Evolutionary conservation across 331 rosid genomes (phyloP).

Genomic region (Rosa hybrid): DNA sequence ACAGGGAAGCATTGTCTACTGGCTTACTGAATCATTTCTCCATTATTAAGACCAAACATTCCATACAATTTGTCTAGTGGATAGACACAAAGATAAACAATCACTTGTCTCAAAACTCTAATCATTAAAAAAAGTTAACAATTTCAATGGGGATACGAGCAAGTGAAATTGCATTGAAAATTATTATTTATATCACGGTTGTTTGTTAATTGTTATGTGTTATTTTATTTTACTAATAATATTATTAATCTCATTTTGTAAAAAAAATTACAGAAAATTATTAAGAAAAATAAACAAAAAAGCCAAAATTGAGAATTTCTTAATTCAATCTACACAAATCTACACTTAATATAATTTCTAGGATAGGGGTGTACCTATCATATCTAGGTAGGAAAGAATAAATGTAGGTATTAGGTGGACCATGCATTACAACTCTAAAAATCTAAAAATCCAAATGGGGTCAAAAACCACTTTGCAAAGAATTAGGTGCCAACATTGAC

Average conservation of each 20-base stretch:
- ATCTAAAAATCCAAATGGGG: slow-evolving; percentile 10
- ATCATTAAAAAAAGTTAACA: background rate
- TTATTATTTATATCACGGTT: too few relatives aligned
- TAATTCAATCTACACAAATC: background rate
- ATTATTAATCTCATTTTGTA: too few relatives aligned
- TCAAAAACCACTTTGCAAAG: slow-evolving; percentile 19
- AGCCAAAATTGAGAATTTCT: background rate
- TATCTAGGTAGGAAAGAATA: slow-evolving; percentile 6
- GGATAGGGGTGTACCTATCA: slow-evolving; percentile 2
- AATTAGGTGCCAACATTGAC: slow-evolving; percentile 25
- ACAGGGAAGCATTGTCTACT: too few relatives aligned
- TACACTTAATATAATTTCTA: background rate
- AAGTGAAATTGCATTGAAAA: too few relatives aligned
- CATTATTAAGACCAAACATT: background rate
- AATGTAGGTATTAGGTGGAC: slow-evolving; percentile 22
- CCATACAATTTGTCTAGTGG: background rate
- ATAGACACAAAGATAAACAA: background rate
- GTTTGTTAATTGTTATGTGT: too few relatives aligned
- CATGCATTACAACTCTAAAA: background rate
- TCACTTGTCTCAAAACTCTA: background rate
- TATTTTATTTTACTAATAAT: too few relatives aligned
- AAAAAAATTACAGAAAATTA: too few relatives aligned
- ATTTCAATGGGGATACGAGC: too few relatives aligned
- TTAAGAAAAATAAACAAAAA: too few relatives aligned
- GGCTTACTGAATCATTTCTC: background rate